A percentile compares a stretch with the other conserved stretches of the same genome.
phyloP scores from a whole-genome alignment of 2,329 filamentous ascomycete species.

The Nannizziopsis arthrosporioides region DNA sequence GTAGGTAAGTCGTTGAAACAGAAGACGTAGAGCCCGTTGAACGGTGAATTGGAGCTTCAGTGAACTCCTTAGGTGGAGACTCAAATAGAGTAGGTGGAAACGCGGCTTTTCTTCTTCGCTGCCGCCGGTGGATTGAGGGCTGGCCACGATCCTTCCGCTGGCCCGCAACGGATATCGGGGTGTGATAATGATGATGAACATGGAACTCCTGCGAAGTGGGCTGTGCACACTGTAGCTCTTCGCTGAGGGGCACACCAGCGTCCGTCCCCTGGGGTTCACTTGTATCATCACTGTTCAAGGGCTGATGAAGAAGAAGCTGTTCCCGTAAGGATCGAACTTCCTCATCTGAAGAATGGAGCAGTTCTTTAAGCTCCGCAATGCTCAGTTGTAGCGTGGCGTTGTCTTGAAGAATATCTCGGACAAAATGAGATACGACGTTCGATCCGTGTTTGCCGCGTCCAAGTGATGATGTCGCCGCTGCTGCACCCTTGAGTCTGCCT shows the following conservation, averaged over 20 bases:
- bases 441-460: conserved; percentile 48
- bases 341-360: conserved; percentile 83
- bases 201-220: conserved; percentile 61
- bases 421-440: conserved; percentile 84
- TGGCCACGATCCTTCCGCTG: conserved; percentile 44
- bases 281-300: conserved; percentile 36
- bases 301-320: conserved; percentile 59
- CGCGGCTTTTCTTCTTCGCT: conserved; percentile 61
- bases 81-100: conserved; percentile 39
- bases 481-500: conserved; percentile 67
- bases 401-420: conserved; percentile 87
- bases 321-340: conserved; percentile 81
- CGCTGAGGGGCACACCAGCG: conserved; percentile 48
- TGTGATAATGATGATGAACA: conserved; percentile 89
- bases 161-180: conserved; percentile 41
- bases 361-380: conserved; percentile 79
- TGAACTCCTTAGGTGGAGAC: conserved; percentile 21
- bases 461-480: conserved; percentile 52
- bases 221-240: conserved; percentile 54
- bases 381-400: conserved; percentile 89
- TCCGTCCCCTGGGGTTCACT: conserved; percentile 17
- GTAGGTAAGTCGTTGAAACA: conserved; percentile 1
- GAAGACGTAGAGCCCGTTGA: conserved; percentile 27
- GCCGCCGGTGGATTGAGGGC: conserved; percentile 39
- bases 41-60: conserved; percentile 18